Conservation (phyloP, 108 stramenopile species). For the Cyclotella sp. region DNA sequence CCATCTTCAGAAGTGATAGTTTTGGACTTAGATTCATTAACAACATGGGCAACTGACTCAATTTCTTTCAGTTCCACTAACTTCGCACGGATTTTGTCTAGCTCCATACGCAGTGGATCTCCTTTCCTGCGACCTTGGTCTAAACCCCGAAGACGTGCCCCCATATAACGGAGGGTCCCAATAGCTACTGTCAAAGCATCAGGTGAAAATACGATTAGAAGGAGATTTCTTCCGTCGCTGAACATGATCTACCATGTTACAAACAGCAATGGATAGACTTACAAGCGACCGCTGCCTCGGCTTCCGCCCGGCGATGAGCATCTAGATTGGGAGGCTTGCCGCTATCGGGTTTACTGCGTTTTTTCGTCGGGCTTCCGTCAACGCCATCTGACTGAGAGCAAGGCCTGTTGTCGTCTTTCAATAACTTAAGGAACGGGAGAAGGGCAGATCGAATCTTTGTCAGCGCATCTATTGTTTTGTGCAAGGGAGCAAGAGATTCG, state of each 20-base stretch:
- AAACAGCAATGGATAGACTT: constrained; percentile 2
- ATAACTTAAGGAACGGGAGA: constrained; percentile 31
- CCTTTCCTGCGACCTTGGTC: constrained; percentile 65
- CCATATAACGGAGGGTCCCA: constrained; percentile 86
- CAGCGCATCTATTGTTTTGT: constrained; percentile 43
- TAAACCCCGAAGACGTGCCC: constrained; percentile 65
- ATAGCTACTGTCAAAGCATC: constrained; percentile 59
- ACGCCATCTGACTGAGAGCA: neutral
- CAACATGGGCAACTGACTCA: neutral
- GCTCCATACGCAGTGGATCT: constrained; percentile 72
- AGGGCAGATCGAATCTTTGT: constrained; percentile 42
- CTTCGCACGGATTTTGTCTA: constrained; percentile 72
- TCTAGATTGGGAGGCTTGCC: constrained; percentile 12
- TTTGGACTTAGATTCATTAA: constrained; percentile 1
- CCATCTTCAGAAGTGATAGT: neutral
- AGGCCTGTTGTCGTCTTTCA: constrained; percentile 23
- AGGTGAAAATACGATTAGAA: neutral
- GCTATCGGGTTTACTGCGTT: constrained; percentile 8
- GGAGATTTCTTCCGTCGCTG: neutral
- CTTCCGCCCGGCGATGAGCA: constrained; percentile 48
- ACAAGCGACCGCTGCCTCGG: constrained; percentile 68
- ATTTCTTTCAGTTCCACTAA: constrained; percentile 57
- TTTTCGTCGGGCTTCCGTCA: constrained; percentile 2
- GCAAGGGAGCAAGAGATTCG: constrained; percentile 32
- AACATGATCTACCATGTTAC: too few species aligned